Evolutionary conservation across 2,329 filamentous ascomycete genomes (phyloP).

Genomic region (Drechmeria coniospora): DNA sequence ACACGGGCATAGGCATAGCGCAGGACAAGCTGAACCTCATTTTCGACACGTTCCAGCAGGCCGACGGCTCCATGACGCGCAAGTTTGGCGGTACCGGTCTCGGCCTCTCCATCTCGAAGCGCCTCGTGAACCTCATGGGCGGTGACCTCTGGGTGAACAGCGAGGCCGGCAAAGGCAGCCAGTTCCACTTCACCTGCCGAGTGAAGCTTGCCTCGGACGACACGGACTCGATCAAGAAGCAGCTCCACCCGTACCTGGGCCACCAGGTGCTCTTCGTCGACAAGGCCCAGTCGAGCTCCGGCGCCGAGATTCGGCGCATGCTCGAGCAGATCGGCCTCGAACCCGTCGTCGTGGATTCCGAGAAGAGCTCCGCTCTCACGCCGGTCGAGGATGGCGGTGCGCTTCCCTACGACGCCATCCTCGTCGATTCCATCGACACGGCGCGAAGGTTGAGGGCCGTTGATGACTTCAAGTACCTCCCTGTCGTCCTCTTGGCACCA

Average conservation of each 20-base stretch:
- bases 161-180: constrained; percentile 77
- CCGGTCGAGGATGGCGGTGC: constrained; percentile 37
- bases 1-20: constrained; percentile 94
- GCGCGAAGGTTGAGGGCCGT: constrained; percentile 73
- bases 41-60: constrained; percentile 98
- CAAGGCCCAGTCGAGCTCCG: constrained; percentile 67
- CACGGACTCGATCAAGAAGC: constrained; percentile 61
- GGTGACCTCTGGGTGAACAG: constrained; percentile 95
- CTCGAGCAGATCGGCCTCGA: constrained; percentile 64
- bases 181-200: constrained; percentile 91
- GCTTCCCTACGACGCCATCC: constrained; percentile 80
- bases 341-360: constrained; percentile 73
- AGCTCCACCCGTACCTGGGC: constrained; percentile 78
- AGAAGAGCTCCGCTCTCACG: constrained; percentile 43
- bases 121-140: constrained; percentile 89
- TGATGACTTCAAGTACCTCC: constrained; percentile 95
- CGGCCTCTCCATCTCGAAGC: constrained; percentile 86
- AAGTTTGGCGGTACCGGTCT: constrained; percentile 93
- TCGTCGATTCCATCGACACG: constrained; percentile 86
- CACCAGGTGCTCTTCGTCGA: constrained; percentile 92
- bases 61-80: constrained; percentile 88
- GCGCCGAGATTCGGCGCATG: constrained; percentile 63
- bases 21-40: constrained; percentile 91
- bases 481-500: constrained; percentile 81
- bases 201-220: constrained; percentile 74